Base-by-base conservation (phyloP, 1,284 basidiomycete species). In the Inonotus hispidus region DNA sequence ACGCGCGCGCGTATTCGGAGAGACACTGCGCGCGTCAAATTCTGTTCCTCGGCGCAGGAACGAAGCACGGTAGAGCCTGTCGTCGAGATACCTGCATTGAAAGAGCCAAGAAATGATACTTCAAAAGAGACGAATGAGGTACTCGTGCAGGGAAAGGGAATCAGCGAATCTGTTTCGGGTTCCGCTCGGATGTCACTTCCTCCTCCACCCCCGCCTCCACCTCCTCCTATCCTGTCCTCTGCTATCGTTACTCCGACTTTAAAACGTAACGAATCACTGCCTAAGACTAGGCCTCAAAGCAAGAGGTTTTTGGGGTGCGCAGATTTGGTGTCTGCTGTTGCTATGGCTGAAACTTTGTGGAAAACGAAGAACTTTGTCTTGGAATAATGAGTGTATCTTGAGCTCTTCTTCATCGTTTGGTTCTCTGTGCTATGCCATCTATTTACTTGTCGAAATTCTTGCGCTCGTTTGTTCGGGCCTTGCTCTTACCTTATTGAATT, bases 1-100 rank as follows among this genome's bases (percentile, higher is more conserved):
- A 5, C 60, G 60, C 21, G 60, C 60, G 10, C 45, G 60, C 11
- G 35, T 54, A 2, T 61, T 56, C 19, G 60, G 60, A 27, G 49
- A 50, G 23, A 61, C 60, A 10, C 35, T 61, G 10, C 57, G 53
- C 43, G 27, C 54, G 32, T 3, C 32, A 8, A 32, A 8, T 14
- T 50, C 46, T 3, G n/a, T 37, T 43, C 35, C 19, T 14, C 32
- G 8, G 47, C n/a, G 25, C 57, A 59, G 41, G n/a, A 43, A 16
- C 41, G n/a, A 43, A 21, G 2, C 16, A 21, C 19, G 19, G 41
- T 43, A 43, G 19, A 7, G 6, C 16, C 41, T 43, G n/a, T 32
- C 32, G 32, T 32, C 32, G 32, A 32, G 8, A 3, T 8, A 4
- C 3, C 32, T 3, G 32, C 3, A 8, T 3, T 32, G 32, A 32